A percentile compares a stretch with the other conserved stretches of the same genome.
Conservation (phyloP, 306 rosid species). For the Dryas octopetala region DNA sequence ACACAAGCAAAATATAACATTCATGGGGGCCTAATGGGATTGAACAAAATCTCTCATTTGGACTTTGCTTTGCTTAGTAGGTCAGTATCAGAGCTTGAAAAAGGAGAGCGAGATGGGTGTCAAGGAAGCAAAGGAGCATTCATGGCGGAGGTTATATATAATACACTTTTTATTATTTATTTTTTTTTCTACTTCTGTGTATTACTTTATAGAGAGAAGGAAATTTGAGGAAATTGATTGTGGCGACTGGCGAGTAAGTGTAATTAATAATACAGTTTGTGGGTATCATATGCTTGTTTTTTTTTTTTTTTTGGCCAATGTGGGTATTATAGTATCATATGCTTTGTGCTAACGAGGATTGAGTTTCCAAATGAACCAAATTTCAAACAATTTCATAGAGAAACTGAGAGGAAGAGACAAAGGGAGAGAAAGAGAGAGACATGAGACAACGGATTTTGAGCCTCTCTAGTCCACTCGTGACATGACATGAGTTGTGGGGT, state of each 20-base stretch:
- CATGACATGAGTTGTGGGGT: too few relatives aligned
- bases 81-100: constrained; percentile 33
- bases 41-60: constrained; percentile 7
- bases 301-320: too few relatives aligned
- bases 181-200: background rate
- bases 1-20: constrained; percentile 30
- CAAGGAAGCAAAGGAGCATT: constrained; percentile 69
- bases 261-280: background rate
- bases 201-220: background rate
- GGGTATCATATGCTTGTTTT: background rate
- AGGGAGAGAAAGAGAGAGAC: too few relatives aligned
- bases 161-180: constrained; percentile 1
- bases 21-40: background rate
- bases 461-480: too few relatives aligned
- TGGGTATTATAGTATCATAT: background rate
- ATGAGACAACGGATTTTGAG: too few relatives aligned
- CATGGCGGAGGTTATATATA: constrained; percentile 37
- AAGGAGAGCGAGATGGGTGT: constrained; percentile 50
- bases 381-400: too few relatives aligned
- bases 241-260: background rate
- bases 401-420: too few relatives aligned
- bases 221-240: background rate
- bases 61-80: constrained; percentile 46
- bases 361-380: background rate
- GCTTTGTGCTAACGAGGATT: background rate